Conservation (phyloP, 2,329 filamentous ascomycete species). For the Plectosphaerella cucumerina region DNA sequence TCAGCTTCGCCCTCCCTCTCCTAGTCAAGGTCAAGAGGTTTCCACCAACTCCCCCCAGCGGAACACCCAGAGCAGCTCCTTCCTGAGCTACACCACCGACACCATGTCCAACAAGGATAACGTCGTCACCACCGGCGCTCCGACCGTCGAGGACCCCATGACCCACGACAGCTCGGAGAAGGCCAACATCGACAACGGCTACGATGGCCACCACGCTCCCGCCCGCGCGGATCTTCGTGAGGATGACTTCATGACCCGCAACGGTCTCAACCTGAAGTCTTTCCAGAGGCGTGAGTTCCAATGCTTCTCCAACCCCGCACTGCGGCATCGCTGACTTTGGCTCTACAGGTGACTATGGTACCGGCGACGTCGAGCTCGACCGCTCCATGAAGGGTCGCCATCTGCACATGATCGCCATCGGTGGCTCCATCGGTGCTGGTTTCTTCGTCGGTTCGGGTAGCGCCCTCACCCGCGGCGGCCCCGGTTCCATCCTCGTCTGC, state of each 20-base stretch:
- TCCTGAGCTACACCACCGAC: not conserved
- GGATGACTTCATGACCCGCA: conserved; percentile 29
- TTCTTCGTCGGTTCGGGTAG: conserved; percentile 58
- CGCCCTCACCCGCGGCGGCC: conserved; percentile 47
- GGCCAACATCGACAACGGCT: conserved; percentile 4
- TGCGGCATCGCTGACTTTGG: not conserved
- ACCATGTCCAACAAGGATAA: conserved; percentile 1
- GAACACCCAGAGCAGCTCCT: no score
- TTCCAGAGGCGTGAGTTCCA: conserved; percentile 28
- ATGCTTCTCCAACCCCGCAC: not conserved
- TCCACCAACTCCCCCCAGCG: not conserved
- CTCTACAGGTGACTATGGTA: conserved; percentile 6
- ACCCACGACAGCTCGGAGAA: conserved; percentile 14
- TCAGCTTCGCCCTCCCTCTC: conserved; percentile 2
- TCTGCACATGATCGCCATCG: conserved; percentile 60
- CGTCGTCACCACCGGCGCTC: not conserved
- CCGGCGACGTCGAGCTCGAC: conserved; percentile 29
- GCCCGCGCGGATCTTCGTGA: conserved; percentile 17
- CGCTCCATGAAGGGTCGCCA: conserved; percentile 51
- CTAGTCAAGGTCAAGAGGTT: not conserved
- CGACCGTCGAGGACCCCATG: not conserved
- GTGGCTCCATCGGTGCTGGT: conserved; percentile 58
- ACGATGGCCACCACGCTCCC: conserved; percentile 4
- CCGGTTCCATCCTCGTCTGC: conserved; percentile 40
- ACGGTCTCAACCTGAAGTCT: conserved; percentile 31